Evolutionary conservation across 2,329 filamentous ascomycete genomes (phyloP).

Genomic region (Westerdykella aurantiaca): DNA sequence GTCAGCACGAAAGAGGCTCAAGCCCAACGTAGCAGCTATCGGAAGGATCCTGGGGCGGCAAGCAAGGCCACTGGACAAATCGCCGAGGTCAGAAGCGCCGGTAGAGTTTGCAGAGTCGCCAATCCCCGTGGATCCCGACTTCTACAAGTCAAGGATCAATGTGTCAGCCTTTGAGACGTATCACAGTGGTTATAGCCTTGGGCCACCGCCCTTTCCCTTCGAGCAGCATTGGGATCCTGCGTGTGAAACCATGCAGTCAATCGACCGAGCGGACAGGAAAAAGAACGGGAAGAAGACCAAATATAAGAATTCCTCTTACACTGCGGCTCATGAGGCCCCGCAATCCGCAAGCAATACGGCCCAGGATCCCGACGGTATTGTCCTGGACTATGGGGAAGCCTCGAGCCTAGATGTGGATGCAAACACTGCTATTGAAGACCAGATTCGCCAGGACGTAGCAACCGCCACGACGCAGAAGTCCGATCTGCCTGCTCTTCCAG

Average conservation of each 20-base stretch:
- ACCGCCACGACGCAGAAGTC: conserved; percentile 39
- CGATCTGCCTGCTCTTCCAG: conserved; percentile 60
- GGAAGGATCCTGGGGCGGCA: conserved; percentile 28
- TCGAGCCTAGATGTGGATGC: conserved; percentile 8
- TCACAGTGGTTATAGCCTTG: conserved; percentile 53
- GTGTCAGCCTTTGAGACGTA: conserved; percentile 81
- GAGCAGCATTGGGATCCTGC: conserved; percentile 82
- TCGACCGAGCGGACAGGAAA: conserved; percentile 14
- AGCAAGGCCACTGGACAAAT: conserved; percentile 8
- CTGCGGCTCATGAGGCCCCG: not conserved
- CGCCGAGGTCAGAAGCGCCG: not conserved
- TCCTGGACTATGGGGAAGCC: conserved; percentile 30
- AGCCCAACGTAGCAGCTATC: conserved; percentile 23
- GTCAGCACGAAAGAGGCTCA: conserved; percentile 16
- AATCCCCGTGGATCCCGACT: conserved; percentile 46
- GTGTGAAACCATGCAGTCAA: conserved; percentile 48
- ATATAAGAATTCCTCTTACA: conserved; percentile 38
- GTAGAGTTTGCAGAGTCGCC: not conserved
- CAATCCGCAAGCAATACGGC: conserved; percentile 4
- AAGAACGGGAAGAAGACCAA: conserved; percentile 56
- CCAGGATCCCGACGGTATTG: conserved; percentile 21
- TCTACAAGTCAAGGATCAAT: conserved; percentile 69
- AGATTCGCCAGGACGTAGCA: conserved; percentile 44
- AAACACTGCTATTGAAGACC: conserved; percentile 6
- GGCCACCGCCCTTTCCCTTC: conserved; percentile 82